Evolutionary conservation across 2,329 filamentous ascomycete species (phyloP), one percentile per base, ranked within the genome.

Genomic region (Fusarium odoratissimum): DNA sequence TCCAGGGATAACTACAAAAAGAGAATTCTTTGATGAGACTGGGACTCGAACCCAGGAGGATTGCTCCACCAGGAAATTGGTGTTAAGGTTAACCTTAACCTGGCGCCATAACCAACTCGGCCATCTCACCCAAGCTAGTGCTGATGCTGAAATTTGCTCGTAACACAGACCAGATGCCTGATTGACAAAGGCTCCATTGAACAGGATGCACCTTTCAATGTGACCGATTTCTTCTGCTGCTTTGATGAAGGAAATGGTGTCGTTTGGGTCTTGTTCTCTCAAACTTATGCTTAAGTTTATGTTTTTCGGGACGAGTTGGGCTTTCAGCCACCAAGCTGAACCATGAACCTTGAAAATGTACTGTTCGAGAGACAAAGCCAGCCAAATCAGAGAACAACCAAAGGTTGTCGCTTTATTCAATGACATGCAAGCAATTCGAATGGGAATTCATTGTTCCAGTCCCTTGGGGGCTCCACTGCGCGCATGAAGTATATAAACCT

Each of bases 31-130:
- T 69, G 66, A 69, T 69, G 66, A 69, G 66, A 69, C 66, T 69
- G 66, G 66, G 66, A 69, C 65, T 68, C 48, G 65, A 68, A 68
- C 65, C 65, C 65, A 68, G 65, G 65, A 68, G 65, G 65, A 68
- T 68, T 68, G 65, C 65, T 68, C 65, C 65, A 68, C 65, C 65
- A 68, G 65, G 65, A 68, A 68, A 68, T 63, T 63, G 38, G 56
- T 68, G 65, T 68, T 56, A 63, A 68, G 65, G 65, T 68, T 67
- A 45, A 68, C 65, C 65, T 68, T 68, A 68, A 68, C 65, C 65
- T 68, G 65, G 64, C 65, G 65, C 65, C 65, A 68, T 68, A 68
- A 68, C 65, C 66, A 69, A 69, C 66, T 69, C 66, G 66, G 66
- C 66, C 66, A 69, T 69, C 66, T 69, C 66, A 69, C 66, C 66